Evolutionary conservation across 352 stramenopile genomes (phyloP), one percentile per base, ranked within the genome.

Genomic region (Chrysophaeum taylorii): DNA sequence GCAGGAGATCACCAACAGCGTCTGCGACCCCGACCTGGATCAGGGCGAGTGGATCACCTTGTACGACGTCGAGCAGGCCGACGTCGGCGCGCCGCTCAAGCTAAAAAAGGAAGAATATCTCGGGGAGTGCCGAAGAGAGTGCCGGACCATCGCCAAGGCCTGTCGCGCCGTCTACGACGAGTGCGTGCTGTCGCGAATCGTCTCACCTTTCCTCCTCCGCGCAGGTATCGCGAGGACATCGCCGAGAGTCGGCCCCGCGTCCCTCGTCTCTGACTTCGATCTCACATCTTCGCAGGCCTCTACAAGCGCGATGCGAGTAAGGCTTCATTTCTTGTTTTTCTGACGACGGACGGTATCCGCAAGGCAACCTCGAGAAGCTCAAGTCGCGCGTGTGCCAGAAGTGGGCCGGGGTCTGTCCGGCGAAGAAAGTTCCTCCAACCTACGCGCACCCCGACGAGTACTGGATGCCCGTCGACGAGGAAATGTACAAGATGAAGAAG

Each of bases 391-490:
- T 66, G 33, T 66, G 57, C 57, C 23, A 23, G 31, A 66, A 66
- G 57, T 66, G 57, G 57, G 31, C 57, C 57, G 33, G 45, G 57
- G 27, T 16, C 33, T 66, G 57, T 36, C 57, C 57, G 33, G 31
- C 14, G 57, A 66, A 66, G 36, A 2, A 25, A 9, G 27, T 9
- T 31, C 4, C 27, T 9, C 4, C 15, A 9, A 1, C 5, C 12
- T 66, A 66, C 57, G 33, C n/a, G 33, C 57, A 66, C 57, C 57
- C 57, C 33, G 36, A 66, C 57, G 57, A 66, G 57, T 45, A 66
- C 57, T 66, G 31, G 33, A 66, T 66, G 57, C 57, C 57, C 57
- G 33, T 66, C 33, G 57, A 66, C 57, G 57, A 66, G 57, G 57
- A 66, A 36, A 66, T 66, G 57, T 66, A 45, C 18, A 23, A n/a